These are phyloP conservation scores for Podila verticillata DNA, from an alignment of 192 early-diverging fungal genomes.

Conservation along the genomic window DNA sequence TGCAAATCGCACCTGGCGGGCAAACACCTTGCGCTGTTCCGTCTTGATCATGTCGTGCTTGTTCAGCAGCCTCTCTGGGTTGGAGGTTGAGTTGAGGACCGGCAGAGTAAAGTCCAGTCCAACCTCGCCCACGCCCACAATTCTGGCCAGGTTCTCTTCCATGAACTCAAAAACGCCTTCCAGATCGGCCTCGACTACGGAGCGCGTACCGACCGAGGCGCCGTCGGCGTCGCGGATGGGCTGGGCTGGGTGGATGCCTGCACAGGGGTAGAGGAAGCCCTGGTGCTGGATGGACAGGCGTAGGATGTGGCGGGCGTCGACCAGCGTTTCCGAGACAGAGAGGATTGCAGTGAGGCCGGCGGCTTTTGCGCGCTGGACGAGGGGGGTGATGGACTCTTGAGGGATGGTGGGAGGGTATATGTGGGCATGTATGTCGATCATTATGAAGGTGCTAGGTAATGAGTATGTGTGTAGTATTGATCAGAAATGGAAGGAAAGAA, in stretches of 20 bases:
- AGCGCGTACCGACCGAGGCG: conserved; percentile 31
- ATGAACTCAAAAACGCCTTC: conserved; percentile 56
- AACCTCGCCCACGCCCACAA: conserved; percentile 58
- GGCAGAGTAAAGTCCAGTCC: conserved; percentile 62
- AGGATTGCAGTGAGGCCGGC: conserved; percentile 55
- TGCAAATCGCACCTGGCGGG: conserved; percentile 56
- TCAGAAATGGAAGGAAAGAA: neutral
- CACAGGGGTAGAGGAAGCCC: conserved; percentile 55
- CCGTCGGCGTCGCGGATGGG: conserved; percentile 44
- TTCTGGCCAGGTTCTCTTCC: conserved; percentile 38
- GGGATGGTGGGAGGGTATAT: conserved; percentile 57
- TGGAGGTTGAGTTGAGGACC: conserved; percentile 45
- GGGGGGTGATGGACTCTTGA: conserved; percentile 20
- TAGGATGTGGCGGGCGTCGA: conserved; percentile 60
- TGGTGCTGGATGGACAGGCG: conserved; percentile 28
- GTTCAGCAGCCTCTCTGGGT: conserved; percentile 21
- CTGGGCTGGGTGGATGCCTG: conserved; percentile 66
- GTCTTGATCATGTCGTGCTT: conserved; percentile 55
- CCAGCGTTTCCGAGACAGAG: conserved; percentile 61
- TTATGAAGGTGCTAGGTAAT: neutral
- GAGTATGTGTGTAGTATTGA: neutral
- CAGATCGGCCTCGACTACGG: conserved; percentile 49
- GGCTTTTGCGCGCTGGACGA: conserved; percentile 49
- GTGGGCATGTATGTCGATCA: conserved; percentile 69
- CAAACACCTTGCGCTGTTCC: conserved; percentile 60